Evolutionary conservation across 441 rosid genomes (phyloP).

Genomic region (Raphanus hybrid): DNA sequence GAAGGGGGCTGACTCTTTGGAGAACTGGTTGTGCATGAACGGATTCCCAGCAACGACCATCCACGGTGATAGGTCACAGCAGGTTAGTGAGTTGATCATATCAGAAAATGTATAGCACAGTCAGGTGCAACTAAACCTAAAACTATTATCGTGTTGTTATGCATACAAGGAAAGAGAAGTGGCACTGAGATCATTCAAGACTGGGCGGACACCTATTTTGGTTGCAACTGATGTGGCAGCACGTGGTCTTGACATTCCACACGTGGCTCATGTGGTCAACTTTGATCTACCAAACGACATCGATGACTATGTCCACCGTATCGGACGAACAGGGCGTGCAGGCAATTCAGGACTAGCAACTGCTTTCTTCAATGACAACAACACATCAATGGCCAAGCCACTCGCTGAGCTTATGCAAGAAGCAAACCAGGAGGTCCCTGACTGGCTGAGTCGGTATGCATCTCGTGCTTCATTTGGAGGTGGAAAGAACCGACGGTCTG

Average conservation of each 20-base stretch:
- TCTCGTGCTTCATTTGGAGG: slow-evolving; percentile 63
- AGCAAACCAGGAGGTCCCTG: slow-evolving; percentile 94
- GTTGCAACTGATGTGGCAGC: slow-evolving; percentile 49
- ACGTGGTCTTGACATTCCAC: slow-evolving; percentile 49
- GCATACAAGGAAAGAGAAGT: slow-evolving; percentile 46
- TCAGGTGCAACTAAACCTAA: slow-evolving; percentile 16
- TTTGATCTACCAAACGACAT: slow-evolving; percentile 49
- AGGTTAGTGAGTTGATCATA: slow-evolving; percentile 48
- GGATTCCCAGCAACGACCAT: slow-evolving; percentile 69
- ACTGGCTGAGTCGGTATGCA: slow-evolving; percentile 80
- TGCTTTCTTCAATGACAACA: slow-evolving; percentile 47
- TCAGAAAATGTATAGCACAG: background rate
- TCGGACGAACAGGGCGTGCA: slow-evolving; percentile 49
- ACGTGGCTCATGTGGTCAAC: slow-evolving; percentile 49
- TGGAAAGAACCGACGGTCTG: slow-evolving; percentile 72
- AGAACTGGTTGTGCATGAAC: slow-evolving; percentile 60
- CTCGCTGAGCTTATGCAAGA: slow-evolving; percentile 87
- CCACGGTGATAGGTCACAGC: slow-evolving; percentile 72
- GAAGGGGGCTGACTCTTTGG: slow-evolving; percentile 65
- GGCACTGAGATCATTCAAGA: slow-evolving; percentile 48
- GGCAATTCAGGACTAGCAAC: slow-evolving; percentile 49
- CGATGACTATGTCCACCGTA: slow-evolving; percentile 49
- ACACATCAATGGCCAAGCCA: slow-evolving; percentile 48
- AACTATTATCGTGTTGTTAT: slow-evolving; percentile 22
- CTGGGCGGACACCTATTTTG: slow-evolving; percentile 46